phyloP scores from a whole-genome alignment of 805 yeast genomes.

The Candida namnaoensis region DNA sequence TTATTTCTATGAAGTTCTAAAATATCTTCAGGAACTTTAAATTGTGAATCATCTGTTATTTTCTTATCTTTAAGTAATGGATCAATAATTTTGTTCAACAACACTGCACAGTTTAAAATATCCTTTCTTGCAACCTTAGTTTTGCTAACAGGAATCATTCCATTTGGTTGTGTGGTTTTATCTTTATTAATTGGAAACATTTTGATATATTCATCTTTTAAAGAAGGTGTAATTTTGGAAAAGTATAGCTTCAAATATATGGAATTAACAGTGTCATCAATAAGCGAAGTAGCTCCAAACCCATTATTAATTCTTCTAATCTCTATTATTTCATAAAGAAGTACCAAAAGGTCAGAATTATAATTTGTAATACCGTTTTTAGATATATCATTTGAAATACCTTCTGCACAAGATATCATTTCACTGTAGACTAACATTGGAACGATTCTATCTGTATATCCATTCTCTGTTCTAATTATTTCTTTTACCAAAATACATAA shows the following conservation, averaged over 20 bases:
- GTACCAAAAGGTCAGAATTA: conserved; percentile 30
- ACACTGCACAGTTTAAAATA: conserved; percentile 25
- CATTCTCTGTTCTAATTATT: conserved; percentile 30
- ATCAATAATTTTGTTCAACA: conserved; percentile 11
- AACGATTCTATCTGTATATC: conserved; percentile 44
- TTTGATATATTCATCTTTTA: neutral
- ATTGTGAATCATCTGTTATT: conserved; percentile 6
- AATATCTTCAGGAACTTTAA: conserved; percentile 4
- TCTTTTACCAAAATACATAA: conserved; percentile 44
- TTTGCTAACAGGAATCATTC: conserved; percentile 19
- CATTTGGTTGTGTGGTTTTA: no score
- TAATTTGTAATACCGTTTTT: conserved; percentile 24
- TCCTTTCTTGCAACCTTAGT: conserved; percentile 40
- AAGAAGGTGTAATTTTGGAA: neutral
- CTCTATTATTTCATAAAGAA: conserved; percentile 45
- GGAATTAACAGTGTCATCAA: conserved; percentile 66
- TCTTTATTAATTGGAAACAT: no score
- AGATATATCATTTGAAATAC: conserved; percentile 12
- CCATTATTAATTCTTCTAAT: conserved; percentile 71
- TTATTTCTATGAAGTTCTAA: conserved; percentile 1
- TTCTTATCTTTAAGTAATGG: conserved; percentile 4
- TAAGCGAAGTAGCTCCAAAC: conserved; percentile 64
- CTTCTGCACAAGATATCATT: conserved; percentile 31
- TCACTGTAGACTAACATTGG: conserved; percentile 33
- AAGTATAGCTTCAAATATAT: conserved; percentile 44